These are phyloP conservation scores for Tuber borchii DNA, from an alignment of 495 filamentous ascomycete species.

Conservation along the genomic window DNA sequence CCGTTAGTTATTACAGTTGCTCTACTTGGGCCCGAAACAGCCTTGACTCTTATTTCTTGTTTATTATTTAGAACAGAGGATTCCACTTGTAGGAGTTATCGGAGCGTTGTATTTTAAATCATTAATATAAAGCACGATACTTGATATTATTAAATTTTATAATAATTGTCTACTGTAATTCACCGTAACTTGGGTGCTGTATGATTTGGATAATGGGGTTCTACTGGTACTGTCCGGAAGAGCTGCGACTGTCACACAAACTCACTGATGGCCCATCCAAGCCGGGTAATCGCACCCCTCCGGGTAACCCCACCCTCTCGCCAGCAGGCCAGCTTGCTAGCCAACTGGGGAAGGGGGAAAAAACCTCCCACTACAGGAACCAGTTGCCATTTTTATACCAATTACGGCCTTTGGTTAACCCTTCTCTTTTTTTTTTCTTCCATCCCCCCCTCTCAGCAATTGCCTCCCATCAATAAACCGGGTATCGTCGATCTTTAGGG, in stretches of 20 bases:
- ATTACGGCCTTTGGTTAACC: background rate
- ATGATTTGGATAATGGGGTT: background rate
- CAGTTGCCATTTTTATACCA: background rate
- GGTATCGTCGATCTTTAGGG: background rate
- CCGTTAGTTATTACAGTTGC: background rate
- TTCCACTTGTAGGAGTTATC: background rate
- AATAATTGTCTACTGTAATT: background rate
- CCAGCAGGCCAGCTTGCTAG: background rate
- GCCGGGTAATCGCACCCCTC: conserved; percentile 28
- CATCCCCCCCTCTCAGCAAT: background rate
- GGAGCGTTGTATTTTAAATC: background rate
- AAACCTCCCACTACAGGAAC: conserved; percentile 8
- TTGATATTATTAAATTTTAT: background rate
- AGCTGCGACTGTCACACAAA: background rate
- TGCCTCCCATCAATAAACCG: background rate
- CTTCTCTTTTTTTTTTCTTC: conserved; percentile 5
- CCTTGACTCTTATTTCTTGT: background rate
- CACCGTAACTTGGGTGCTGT: background rate
- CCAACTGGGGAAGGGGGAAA: conserved; percentile 9
- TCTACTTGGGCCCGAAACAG: background rate
- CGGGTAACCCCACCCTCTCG: conserved; percentile 1
- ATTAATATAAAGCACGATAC: background rate
- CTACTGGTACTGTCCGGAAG: background rate
- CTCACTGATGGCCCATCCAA: background rate
- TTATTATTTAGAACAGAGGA: background rate